Percentiles rank a stretch among this genome's conserved stretches.
Conservation (phyloP, 2,329 filamentous ascomycete genomes). For the Tolypocladium tundrense region DNA sequence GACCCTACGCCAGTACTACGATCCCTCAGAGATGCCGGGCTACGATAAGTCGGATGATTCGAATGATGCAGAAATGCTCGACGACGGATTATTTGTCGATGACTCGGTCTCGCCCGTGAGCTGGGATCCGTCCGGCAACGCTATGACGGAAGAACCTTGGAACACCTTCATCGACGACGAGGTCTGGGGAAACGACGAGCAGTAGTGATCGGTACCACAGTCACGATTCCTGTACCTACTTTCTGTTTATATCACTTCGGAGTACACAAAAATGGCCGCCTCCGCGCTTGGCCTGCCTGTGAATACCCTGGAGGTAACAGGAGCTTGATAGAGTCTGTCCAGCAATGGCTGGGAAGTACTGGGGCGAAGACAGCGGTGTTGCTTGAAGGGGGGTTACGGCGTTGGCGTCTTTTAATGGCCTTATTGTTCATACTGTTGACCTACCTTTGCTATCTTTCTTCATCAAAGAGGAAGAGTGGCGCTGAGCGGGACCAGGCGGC, state of each 20-base stretch:
- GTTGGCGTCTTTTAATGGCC: not conserved
- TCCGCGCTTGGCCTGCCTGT: not conserved
- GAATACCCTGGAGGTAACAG: not conserved
- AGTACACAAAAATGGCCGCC: not conserved
- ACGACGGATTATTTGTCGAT: not conserved
- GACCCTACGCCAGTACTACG: too few species aligned
- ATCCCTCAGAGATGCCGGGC: not conserved
- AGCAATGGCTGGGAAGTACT: not conserved
- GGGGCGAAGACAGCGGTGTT: not conserved
- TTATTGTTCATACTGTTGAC: not conserved
- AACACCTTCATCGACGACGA: slow-evolving; percentile 19
- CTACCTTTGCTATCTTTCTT: not conserved
- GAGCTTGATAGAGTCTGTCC: not conserved
- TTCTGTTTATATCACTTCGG: not conserved
- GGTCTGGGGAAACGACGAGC: slow-evolving; percentile 18
- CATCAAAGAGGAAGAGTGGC: not conserved
- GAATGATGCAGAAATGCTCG: too few species aligned
- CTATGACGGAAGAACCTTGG: slow-evolving; percentile 18
- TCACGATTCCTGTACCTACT: not conserved
- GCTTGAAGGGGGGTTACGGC: not conserved
- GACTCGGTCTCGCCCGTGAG: not conserved
- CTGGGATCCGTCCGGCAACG: slow-evolving; percentile 3
- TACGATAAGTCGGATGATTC: not conserved
- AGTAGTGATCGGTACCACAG: not conserved
- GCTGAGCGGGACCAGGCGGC: not conserved